Evolutionary conservation across 345 rosid species (phyloP).

Genomic region (Sonneratia alba): DNA sequence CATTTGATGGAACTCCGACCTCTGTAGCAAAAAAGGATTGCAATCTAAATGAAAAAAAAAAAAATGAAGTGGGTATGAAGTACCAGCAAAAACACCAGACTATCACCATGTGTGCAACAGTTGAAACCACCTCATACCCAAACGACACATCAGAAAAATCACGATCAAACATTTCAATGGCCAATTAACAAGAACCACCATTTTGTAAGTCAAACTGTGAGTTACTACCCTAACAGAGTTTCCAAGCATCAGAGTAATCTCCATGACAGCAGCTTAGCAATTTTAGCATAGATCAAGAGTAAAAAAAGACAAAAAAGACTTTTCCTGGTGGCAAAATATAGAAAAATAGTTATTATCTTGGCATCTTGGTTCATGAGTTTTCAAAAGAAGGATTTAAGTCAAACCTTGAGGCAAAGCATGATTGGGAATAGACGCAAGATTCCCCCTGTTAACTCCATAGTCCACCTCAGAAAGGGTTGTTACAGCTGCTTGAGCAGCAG

Average conservation of each 20-base stretch:
- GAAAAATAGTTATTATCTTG: not conserved
- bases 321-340: too few relatives aligned
- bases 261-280: not conserved
- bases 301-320: too few relatives aligned
- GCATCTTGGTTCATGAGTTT: not conserved
- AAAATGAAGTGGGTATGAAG: not conserved
- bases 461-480: slow-evolving; percentile 38
- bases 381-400: not conserved
- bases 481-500: slow-evolving; percentile 76
- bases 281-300: not conserved
- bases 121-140: not conserved
- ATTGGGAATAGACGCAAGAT: not conserved
- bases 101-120: not conserved
- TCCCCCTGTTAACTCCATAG: slow-evolving; percentile 13
- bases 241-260: not conserved
- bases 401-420: not conserved
- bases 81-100: not conserved
- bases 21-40: slow-evolving; percentile 24
- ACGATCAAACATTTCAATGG: not conserved
- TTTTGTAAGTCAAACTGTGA: not conserved
- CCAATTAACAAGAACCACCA: not conserved
- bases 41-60: not conserved
- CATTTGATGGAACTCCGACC: slow-evolving; percentile 26
- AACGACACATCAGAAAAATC: not conserved
- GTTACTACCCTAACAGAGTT: not conserved